Evolutionary conservation across 768 basidiomycete species (phyloP).

Genomic region (Postia placenta): DNA sequence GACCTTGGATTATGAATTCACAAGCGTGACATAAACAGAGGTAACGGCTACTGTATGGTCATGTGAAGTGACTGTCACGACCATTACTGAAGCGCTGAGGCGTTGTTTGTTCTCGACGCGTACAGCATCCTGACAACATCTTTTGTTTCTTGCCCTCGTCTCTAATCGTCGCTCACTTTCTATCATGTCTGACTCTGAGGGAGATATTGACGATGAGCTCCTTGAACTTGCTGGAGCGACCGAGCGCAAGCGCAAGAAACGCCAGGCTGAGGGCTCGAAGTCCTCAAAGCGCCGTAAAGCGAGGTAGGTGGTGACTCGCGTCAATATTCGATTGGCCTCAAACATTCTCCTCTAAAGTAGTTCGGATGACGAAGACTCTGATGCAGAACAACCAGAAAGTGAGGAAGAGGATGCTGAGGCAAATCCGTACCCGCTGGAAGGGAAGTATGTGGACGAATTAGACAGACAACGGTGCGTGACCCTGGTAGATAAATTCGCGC

Average conservation of each 20-base stretch:
- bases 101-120: no score
- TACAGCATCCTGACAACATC: neutral
- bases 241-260: conserved; percentile 61
- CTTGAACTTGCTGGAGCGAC: conserved; percentile 73
- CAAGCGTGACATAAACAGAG: no score
- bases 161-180: neutral
- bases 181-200: conserved; percentile 46
- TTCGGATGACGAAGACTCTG: conserved; percentile 40
- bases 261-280: conserved; percentile 37
- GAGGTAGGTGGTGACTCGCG: conserved; percentile 61
- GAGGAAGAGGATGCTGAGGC: conserved; percentile 50
- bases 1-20: no score
- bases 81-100: no score
- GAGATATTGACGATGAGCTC: conserved; percentile 61
- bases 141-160: no score
- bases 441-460: conserved; percentile 80
- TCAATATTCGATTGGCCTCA: neutral
- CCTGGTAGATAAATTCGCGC: conserved; percentile 6
- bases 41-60: no score
- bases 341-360: neutral
- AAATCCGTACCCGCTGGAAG: conserved; percentile 86
- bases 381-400: conserved; percentile 48
- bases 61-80: no score
- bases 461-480: conserved; percentile 73
- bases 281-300: conserved; percentile 65